A percentile compares a stretch with the other conserved stretches of the same genome.
These are phyloP conservation scores for Soucietia sequanensis DNA, from an alignment of 805 yeast species.

Conservation along the genomic window DNA sequence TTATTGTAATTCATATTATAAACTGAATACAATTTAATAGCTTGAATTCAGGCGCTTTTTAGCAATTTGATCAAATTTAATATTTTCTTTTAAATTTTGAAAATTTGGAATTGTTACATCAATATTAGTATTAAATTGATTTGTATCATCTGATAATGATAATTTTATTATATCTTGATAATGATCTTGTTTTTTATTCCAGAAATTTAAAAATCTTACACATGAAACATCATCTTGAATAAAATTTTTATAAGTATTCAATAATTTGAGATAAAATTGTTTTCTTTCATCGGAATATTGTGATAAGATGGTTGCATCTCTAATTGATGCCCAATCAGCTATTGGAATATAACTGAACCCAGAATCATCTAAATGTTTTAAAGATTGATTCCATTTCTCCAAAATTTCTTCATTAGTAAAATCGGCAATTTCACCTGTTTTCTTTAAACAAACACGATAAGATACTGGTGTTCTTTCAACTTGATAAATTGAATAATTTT, in stretches of 20 bases:
- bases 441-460: constrained; percentile 68
- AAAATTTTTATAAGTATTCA: constrained; percentile 45
- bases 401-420: constrained; percentile 51
- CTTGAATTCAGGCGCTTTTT: too few relatives aligned
- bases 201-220: constrained; percentile 25
- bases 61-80: constrained; percentile 24
- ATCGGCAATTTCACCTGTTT: constrained; percentile 63
- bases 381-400: constrained; percentile 52
- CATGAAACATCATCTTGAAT: constrained; percentile 37
- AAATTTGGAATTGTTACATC: constrained; percentile 23
- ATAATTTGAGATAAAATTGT: constrained; percentile 52
- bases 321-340: constrained; percentile 82
- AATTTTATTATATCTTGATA: constrained; percentile 19
- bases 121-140: constrained; percentile 13
- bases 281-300: constrained; percentile 44
- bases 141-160: constrained; percentile 7
- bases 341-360: constrained; percentile 67
- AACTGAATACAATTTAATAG: too few relatives aligned
- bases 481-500: constrained; percentile 55
- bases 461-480: constrained; percentile 67
- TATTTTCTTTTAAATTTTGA: constrained; percentile 23
- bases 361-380: constrained; percentile 47
- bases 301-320: constrained; percentile 69
- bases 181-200: constrained; percentile 28
- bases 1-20: too few relatives aligned